These are phyloP conservation scores for Cryptococcus wingfieldii DNA, from an alignment of 1,284 basidiomycete genomes.

Conservation along the genomic window DNA sequence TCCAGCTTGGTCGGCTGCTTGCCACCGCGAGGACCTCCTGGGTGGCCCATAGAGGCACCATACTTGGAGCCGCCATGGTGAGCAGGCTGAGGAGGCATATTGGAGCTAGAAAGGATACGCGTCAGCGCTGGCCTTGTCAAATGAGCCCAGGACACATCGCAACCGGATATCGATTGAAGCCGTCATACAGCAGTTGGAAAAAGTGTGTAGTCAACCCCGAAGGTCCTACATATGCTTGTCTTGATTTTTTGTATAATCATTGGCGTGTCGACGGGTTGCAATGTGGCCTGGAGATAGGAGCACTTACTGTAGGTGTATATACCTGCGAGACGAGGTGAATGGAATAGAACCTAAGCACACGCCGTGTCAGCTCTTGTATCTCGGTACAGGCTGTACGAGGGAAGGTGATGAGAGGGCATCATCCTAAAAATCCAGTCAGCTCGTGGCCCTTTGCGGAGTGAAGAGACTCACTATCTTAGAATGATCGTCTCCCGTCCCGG, in stretches of 20 bases:
- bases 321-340: neutral
- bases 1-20: constrained; percentile 26
- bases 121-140: neutral
- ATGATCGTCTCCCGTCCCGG: constrained; percentile 43
- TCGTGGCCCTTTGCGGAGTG: neutral
- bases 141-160: neutral
- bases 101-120: neutral
- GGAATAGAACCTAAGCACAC: neutral
- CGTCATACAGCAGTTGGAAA: constrained; percentile 37
- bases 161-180: constrained; percentile 4
- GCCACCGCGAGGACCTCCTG: neutral
- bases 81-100: constrained; percentile 20
- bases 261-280: constrained; percentile 8
- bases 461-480: constrained; percentile 40
- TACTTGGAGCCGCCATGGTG: constrained; percentile 1
- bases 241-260: constrained; percentile 42
- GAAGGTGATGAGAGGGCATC: constrained; percentile 15
- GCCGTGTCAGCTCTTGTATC: neutral
- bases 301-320: neutral
- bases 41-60: neutral
- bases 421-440: constrained; percentile 20
- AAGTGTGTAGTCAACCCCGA: constrained; percentile 40
- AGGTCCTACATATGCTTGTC: constrained; percentile 51
- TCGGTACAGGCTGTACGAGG: neutral
- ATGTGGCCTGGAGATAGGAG: neutral